These are phyloP conservation scores for Xylona heveae DNA, from an alignment of 495 filamentous ascomycete genomes.

Conservation along the genomic window DNA sequence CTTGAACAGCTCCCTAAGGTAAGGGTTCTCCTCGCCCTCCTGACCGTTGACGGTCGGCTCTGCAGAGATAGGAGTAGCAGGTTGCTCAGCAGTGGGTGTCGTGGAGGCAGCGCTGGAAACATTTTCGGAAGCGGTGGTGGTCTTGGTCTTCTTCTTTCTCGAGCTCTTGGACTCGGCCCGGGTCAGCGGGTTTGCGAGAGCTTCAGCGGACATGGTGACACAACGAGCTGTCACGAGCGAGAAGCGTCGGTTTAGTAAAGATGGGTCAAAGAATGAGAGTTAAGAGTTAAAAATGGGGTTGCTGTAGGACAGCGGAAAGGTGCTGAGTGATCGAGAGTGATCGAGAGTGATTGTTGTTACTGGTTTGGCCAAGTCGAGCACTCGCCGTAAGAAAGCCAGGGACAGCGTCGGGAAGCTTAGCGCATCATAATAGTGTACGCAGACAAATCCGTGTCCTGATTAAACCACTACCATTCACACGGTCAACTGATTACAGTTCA, in stretches of 20 bases:
- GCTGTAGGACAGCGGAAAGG: too few relatives aligned
- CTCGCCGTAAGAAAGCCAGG: conserved; percentile 1
- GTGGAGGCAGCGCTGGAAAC: conserved; percentile 23
- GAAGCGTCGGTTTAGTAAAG: neutral
- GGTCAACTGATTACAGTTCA: too few relatives aligned
- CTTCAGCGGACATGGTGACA: conserved; percentile 23
- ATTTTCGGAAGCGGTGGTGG: conserved; percentile 26
- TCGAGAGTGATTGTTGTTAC: neutral
- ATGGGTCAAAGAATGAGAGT: conserved; percentile 1
- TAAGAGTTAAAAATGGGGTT: neutral
- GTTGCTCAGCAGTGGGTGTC: conserved; percentile 17
- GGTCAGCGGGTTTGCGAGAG: conserved; percentile 27
- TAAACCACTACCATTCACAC: neutral
- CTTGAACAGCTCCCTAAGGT: conserved; percentile 77
- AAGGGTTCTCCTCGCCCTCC: conserved; percentile 35
- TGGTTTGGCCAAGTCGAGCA: neutral
- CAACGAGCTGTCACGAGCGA: neutral
- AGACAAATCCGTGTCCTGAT: conserved; percentile 6
- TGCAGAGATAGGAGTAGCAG: conserved; percentile 18
- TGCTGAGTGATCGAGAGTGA: neutral
- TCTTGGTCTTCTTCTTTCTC: conserved; percentile 57
- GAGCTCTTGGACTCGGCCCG: conserved; percentile 36
- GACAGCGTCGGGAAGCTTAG: too few relatives aligned
- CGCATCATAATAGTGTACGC: too few relatives aligned
- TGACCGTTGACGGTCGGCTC: conserved; percentile 28